These are phyloP conservation scores for Platismatia glauca DNA, from an alignment of 495 filamentous ascomycete species.

Conservation along the genomic window DNA sequence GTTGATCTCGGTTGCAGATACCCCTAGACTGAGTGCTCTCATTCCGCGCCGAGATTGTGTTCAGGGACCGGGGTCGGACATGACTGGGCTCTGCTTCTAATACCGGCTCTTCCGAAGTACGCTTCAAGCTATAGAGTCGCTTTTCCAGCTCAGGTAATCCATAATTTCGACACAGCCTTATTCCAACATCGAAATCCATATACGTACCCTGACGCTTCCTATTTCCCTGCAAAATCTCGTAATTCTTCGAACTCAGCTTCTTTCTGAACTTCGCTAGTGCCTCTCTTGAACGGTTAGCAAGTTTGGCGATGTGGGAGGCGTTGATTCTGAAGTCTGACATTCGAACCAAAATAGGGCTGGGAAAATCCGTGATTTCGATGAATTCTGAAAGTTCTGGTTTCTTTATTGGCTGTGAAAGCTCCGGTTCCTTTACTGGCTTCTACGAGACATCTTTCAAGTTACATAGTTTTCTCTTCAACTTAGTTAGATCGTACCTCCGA, in stretches of 20 bases:
- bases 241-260: not conserved
- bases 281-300: not conserved
- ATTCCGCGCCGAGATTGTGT: not conserved
- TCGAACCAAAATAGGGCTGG: not conserved
- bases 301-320: not conserved
- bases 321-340: conserved; percentile 4
- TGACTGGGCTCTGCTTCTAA: not conserved
- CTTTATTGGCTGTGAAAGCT: too few relatives aligned
- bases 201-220: not conserved
- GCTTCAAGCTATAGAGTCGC: conserved; percentile 2
- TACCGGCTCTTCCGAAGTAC: not conserved
- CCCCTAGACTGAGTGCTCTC: not conserved
- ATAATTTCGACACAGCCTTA: not conserved
- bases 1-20: not conserved
- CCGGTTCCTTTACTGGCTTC: too few relatives aligned
- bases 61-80: not conserved
- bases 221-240: not conserved
- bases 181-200: conserved; percentile 3
- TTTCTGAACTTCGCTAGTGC: not conserved
- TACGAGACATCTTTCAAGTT: not conserved
- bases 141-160: not conserved
- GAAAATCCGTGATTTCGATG: not conserved
- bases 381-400: not conserved
- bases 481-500: not conserved
- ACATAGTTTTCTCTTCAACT: not conserved